Conservation (phyloP, 83 land plant genomes). For the Diphasiastrum complanatum region DNA sequence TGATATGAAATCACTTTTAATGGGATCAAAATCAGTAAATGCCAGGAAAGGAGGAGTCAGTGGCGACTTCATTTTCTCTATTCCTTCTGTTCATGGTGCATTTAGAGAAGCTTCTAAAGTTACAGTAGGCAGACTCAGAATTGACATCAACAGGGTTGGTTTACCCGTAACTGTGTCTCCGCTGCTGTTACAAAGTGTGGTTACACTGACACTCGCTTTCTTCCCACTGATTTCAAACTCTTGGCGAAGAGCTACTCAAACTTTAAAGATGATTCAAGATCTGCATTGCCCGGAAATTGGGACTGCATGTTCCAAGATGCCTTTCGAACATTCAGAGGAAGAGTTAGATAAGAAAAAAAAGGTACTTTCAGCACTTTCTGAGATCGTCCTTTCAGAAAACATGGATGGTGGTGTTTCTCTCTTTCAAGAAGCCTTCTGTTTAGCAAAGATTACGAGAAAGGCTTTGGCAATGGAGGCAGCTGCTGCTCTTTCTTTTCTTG, state of each 20-base stretch:
- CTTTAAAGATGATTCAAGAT: too few species aligned
- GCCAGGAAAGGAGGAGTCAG: conserved; percentile 15
- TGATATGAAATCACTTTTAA: conserved; percentile 46
- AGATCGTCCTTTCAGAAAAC: too few species aligned
- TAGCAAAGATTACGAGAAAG: conserved; percentile 11
- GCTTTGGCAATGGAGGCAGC: conserved; percentile 49
- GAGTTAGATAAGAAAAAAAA: too few species aligned
- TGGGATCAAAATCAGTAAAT: conserved; percentile 48
- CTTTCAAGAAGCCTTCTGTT: too few species aligned
- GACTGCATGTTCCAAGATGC: too few species aligned
- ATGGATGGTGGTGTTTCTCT: too few species aligned
- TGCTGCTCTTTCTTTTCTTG: conserved; percentile 32
- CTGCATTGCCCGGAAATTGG: too few species aligned
- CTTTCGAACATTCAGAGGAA: too few species aligned
- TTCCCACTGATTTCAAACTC: conserved; percentile 14
- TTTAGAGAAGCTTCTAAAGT: conserved; percentile 41
- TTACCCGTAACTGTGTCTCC: too few species aligned
- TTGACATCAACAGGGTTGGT: conserved; percentile 40
- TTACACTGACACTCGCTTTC: neutral
- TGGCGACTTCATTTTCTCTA: conserved; percentile 23
- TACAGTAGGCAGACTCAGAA: conserved; percentile 30
- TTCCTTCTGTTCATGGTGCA: conserved; percentile 45
- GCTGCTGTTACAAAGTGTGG: neutral
- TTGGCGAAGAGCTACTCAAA: too few species aligned
- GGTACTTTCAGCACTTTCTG: too few species aligned